Evolutionary conservation across 441 rosid species (phyloP), one percentile per base, ranked within the genome.

Genomic region (Biscutella laevigata): DNA sequence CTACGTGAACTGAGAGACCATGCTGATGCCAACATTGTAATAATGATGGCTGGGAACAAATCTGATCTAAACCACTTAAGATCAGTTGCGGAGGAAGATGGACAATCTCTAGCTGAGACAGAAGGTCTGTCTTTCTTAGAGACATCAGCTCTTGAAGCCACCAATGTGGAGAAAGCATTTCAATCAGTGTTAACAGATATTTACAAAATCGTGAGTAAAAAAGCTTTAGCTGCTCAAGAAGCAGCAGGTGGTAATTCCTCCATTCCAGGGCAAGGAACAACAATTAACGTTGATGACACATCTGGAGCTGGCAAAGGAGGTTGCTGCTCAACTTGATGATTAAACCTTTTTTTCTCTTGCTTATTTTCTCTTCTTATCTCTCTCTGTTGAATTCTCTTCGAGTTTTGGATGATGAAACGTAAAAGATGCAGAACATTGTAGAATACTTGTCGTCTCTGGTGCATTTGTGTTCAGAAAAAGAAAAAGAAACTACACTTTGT

Each of bases 221-320:
- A 82, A 67, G 89, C 86, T 27, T 45, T 82, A 59, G 84, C 86
- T 1, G 80, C 86, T n/a, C 78, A 72, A 57, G 80, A 79, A 53
- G 82, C 83, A 12, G 70, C 76, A 1, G 79, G 80, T 36, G 85
- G 73, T 24, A 77, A 67, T 60, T 51, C 77, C 0, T 37, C 79
- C 0, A 52, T 81, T 42, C 97, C 94, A 0, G 81, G 91, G 10
- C 95, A 86, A 75, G 89, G 95, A 54, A 86, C 90, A 48, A 81
- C 88, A 8, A 86, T 88, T 38, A 78, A 83, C 29, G 92, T 88
- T 37, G 60, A 62, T 4, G 90, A 88, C 44, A 38, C 74, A 39
- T 78, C 95, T 9, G 88, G 77, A 9, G 71, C 51, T 7, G 50
- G 53, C 6, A 86, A 68, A 67, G 70, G 69, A 69, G 83, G 86